Evolutionary conservation across 1,284 basidiomycete species (phyloP).

Genomic region (Puccinia hordei): DNA sequence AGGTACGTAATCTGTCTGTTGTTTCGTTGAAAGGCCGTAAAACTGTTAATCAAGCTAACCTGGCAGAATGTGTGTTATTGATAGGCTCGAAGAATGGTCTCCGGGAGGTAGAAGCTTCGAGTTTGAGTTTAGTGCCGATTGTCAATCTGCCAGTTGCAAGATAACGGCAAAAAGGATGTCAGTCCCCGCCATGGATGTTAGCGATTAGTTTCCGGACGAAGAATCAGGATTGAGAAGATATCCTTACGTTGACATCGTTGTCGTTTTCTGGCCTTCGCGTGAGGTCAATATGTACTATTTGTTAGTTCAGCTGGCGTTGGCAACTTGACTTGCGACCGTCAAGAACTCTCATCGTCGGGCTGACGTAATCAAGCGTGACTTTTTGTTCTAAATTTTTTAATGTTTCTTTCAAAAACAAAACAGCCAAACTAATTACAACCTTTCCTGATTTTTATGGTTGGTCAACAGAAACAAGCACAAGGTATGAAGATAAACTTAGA

Average conservation of each 20-base stretch:
- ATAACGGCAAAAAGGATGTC: neutral
- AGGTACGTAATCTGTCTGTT: neutral
- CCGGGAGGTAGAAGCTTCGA: slow-evolving; percentile 30
- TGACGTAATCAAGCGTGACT: slow-evolving; percentile 6
- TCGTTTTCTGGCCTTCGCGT: neutral
- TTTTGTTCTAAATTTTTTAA: neutral
- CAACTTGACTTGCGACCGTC: neutral
- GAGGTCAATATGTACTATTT: neutral
- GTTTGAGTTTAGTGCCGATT: slow-evolving; percentile 22
- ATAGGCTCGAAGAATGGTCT: slow-evolving; percentile 44
- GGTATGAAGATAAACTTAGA: too few relatives aligned
- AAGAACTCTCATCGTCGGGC: neutral
- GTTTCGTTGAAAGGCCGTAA: neutral
- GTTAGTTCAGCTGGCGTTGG: neutral
- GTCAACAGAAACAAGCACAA: too few relatives aligned
- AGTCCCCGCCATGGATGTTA: neutral
- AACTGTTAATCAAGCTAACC: slow-evolving; percentile 10
- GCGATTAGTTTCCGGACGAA: too few relatives aligned
- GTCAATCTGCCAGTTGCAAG: slow-evolving; percentile 22
- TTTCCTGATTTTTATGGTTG: too few relatives aligned
- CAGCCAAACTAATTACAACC: too few relatives aligned
- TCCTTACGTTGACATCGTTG: slow-evolving; percentile 21
- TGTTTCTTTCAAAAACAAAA: too few relatives aligned
- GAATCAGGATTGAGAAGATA: neutral
- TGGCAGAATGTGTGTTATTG: slow-evolving; percentile 26